Conservation (phyloP, 2,329 filamentous ascomycete genomes). For the Fusarium gaditjirri region DNA sequence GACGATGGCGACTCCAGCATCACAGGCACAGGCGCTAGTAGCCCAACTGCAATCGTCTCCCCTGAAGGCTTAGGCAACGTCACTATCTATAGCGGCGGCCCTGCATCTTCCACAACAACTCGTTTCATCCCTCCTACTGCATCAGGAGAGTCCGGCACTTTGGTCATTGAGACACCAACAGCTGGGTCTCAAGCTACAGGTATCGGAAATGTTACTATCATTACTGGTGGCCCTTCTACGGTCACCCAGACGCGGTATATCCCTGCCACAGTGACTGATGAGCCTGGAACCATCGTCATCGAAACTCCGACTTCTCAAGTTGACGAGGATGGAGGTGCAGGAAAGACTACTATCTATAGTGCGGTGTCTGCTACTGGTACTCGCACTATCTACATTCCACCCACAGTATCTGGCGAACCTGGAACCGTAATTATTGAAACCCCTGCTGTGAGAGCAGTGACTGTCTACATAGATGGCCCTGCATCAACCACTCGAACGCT, state of each 20-base stretch:
- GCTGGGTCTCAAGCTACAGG: conserved; percentile 4
- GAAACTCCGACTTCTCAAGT: background rate
- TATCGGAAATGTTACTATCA: conserved; percentile 1
- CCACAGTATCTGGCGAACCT: background rate
- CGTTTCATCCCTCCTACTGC: conserved; percentile 3
- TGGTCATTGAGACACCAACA: conserved; percentile 23
- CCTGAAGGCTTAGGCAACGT: background rate
- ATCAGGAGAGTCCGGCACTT: background rate
- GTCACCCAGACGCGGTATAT: conserved; percentile 9
- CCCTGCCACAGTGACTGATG: background rate
- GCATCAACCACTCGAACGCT: background rate
- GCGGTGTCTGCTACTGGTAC: background rate
- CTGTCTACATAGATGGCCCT: background rate
- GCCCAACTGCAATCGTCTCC: background rate
- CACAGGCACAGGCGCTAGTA: background rate
- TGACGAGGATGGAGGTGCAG: background rate
- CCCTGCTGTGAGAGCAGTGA: background rate
- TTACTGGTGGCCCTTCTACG: background rate
- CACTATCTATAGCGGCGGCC: conserved; percentile 10
- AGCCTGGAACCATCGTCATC: conserved; percentile 8
- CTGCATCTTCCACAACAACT: background rate
- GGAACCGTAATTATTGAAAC: conserved; percentile 16
- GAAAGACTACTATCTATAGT: background rate
- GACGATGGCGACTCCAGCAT: background rate
- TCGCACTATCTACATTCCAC: background rate